These are phyloP conservation scores for Erigeron canadensis DNA, from an alignment of 129 eudicot species.

Conservation along the genomic window DNA sequence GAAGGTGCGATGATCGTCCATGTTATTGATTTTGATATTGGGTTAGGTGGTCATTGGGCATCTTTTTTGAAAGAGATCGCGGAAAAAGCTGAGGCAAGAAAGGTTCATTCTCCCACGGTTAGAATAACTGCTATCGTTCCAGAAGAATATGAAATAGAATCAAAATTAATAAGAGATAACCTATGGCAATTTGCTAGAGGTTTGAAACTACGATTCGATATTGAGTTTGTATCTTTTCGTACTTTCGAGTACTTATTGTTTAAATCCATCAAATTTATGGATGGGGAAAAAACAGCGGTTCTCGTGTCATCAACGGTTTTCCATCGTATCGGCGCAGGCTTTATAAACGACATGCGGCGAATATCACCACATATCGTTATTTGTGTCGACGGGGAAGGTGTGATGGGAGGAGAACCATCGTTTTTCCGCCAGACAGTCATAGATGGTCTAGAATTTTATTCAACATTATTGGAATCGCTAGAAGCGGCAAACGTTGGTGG, in stretches of 20 bases:
- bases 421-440: conserved; percentile 67
- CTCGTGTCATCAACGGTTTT: conserved; percentile 62
- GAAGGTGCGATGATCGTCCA: conserved; percentile 75
- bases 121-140: conserved; percentile 80
- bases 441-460: conserved; percentile 83
- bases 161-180: conserved; percentile 66
- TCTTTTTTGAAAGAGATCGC: conserved; percentile 84
- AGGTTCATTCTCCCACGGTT: conserved; percentile 41
- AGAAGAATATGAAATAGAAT: conserved; percentile 67
- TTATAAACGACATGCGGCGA: conserved; percentile 62
- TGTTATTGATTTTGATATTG: conserved; percentile 87
- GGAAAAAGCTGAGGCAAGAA: conserved; percentile 53
- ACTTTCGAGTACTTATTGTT: conserved; percentile 70
- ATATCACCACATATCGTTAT: conserved; percentile 65
- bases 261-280: conserved; percentile 60
- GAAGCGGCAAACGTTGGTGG: conserved; percentile 72
- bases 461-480: conserved; percentile 73
- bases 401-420: conserved; percentile 50
- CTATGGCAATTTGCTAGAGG: conserved; percentile 77
- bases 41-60: conserved; percentile 86
- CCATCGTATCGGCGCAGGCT: conserved; percentile 60
- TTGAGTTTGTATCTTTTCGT: conserved; percentile 57
- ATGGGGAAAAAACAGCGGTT: conserved; percentile 75
- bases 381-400: conserved; percentile 64
- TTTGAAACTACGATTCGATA: conserved; percentile 61